Base-by-base conservation (phyloP, 768 basidiomycete species). In the Butyriboletus loyo region DNA sequence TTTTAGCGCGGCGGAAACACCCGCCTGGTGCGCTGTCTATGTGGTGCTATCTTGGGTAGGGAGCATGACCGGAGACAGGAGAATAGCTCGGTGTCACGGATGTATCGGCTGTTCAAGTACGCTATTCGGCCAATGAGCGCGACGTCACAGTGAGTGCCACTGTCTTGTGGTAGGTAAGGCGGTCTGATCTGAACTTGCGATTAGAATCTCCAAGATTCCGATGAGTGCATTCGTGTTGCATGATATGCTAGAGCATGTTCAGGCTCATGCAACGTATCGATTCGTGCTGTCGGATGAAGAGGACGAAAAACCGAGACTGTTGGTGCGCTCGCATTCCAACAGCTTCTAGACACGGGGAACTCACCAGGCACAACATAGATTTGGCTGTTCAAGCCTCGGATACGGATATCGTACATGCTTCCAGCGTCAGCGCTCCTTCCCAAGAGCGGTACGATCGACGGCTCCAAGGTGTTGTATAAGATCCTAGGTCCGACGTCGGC, bases 361-460 rank as follows among this genome's bases (percentile, higher is more conserved):
- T 53, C 53, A 43, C 40, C 39, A 25, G 22, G 15, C 24, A 19
- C 11, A 46, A 17, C 13, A 25, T 63, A 95, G 93, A 77, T 98
- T 21, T 98, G 96, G 95, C 66, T 98, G 21, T 97, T 98, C 79
- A 97, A 95, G 68, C 93, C 94, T 1, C 85, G 78, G 56, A 83
- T 98, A 59, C 82, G 81, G 11, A 70, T 98, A 14, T 83, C 92
- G 1, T 95, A 92, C 65, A 78, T 81, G 40, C 76, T 81, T 9
- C 69, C 79, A 7, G 69, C 72, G 11, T 73, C 80, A 17, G 82
- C 80, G 49, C 67, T 79, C 7, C 75, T 92, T 21, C 80, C 86
- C 8, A 82, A 83, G 65, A 77, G 73, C 43, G 84, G 78, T 7
- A 81, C 82, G 6, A 77, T 88, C 14, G 75, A 78, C 39, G 85